These are phyloP conservation scores for Herpetomonas samuelpessoai DNA, from an alignment of 208 protist species.

Conservation along the genomic window DNA sequence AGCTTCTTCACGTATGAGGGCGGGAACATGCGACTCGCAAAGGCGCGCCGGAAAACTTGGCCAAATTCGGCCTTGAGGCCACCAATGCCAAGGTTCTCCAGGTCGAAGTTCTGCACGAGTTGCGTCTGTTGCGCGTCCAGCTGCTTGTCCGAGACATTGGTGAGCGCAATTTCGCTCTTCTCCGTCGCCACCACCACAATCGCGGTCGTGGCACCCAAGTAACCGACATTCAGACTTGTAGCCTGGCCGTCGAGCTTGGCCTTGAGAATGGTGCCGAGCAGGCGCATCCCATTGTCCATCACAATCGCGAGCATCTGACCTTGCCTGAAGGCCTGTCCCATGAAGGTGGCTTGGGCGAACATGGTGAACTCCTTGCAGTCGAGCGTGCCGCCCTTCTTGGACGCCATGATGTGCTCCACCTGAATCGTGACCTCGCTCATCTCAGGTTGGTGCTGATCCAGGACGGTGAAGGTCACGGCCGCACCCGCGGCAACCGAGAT, in stretches of 20 bases:
- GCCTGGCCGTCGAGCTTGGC: slow-evolving; percentile 21
- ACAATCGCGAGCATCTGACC: slow-evolving; percentile 65
- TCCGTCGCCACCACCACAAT: slow-evolving; percentile 43
- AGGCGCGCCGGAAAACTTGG: slow-evolving; percentile 98
- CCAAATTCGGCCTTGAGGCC: slow-evolving; percentile 96
- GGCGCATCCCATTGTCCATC: slow-evolving; percentile 39
- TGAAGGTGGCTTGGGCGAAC: slow-evolving; percentile 46
- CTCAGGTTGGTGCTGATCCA: slow-evolving; percentile 20
- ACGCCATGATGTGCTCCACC: slow-evolving; percentile 54
- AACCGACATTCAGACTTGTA: slow-evolving; percentile 31
- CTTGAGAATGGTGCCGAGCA: slow-evolving; percentile 43
- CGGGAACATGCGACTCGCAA: slow-evolving; percentile 97
- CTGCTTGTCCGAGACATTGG: slow-evolving; percentile 73
- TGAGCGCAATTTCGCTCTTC: slow-evolving; percentile 69
- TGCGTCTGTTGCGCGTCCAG: slow-evolving; percentile 78
- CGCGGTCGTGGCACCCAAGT: slow-evolving; percentile 31
- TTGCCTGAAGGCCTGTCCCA: slow-evolving; percentile 53
- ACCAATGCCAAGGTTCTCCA: slow-evolving; percentile 95
- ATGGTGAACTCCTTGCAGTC: slow-evolving; percentile 59
- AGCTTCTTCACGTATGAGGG: slow-evolving; percentile 94
- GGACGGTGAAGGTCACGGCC: slow-evolving; percentile 32
- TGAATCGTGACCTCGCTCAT: slow-evolving; percentile 32
- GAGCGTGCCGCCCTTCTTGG: slow-evolving; percentile 52
- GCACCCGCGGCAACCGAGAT: slow-evolving; percentile 53
- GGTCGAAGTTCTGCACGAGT: slow-evolving; percentile 83